Evolutionary conservation across 2,329 filamentous ascomycete genomes (phyloP).

Genomic region (Aspergillus pseudonomiae): DNA sequence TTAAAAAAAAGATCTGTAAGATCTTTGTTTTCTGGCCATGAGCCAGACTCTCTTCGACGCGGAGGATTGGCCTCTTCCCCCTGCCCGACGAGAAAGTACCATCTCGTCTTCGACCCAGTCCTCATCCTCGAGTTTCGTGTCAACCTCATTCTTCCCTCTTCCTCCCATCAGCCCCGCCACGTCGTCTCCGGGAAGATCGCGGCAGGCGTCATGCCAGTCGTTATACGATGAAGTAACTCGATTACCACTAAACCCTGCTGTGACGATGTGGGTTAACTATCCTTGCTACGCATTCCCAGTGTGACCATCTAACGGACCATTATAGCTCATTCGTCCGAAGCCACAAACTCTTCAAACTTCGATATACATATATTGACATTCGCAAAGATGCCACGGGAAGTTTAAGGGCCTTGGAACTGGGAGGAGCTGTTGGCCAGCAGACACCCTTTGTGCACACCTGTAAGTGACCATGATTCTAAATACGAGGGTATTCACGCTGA

Average conservation of each 20-base stretch:
- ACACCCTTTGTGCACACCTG: constrained; percentile 42
- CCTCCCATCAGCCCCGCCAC: constrained; percentile 29
- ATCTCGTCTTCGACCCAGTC: constrained; percentile 30
- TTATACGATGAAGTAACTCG: constrained; percentile 36
- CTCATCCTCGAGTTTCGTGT: constrained; percentile 30
- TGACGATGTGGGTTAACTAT: constrained; percentile 35
- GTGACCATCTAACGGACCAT: background rate
- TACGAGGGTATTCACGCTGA: background rate
- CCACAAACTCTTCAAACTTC: constrained; percentile 43
- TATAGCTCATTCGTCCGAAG: constrained; percentile 43
- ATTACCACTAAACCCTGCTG: constrained; percentile 32
- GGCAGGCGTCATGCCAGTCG: constrained; percentile 33
- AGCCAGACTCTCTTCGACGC: constrained; percentile 21
- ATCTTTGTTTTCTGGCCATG: constrained; percentile 12
- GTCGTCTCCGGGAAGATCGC: constrained; percentile 28
- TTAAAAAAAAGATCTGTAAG: background rate
- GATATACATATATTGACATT: constrained; percentile 43
- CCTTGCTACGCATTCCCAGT: background rate
- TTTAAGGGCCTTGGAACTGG: constrained; percentile 41
- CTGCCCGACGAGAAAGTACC: constrained; percentile 27
- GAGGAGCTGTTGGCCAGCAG: constrained; percentile 41
- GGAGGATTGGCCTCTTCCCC: constrained; percentile 34
- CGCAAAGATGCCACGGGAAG: constrained; percentile 42
- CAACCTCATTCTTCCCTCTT: constrained; percentile 22
- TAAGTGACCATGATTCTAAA: constrained; percentile 24